phyloP scores from a whole-genome alignment of 179 eudicot species.

The Silene noctiflora region DNA sequence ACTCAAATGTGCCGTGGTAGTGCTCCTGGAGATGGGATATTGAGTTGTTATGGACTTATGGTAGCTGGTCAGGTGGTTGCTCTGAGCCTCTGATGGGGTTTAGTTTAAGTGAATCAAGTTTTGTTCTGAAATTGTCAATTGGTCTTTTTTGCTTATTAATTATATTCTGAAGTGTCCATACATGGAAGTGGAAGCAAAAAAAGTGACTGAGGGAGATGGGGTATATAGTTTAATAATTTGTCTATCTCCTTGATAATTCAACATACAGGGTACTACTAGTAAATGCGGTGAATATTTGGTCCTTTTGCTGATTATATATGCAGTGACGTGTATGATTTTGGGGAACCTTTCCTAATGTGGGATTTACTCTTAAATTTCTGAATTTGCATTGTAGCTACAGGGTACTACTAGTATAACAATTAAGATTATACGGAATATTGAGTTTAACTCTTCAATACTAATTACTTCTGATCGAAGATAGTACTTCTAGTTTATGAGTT shows the following conservation, averaged over 20 bases:
- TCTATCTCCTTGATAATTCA: not conserved
- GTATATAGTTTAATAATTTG: not conserved
- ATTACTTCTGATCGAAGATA: not conserved
- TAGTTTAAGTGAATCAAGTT: not conserved
- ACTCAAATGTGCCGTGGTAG: too few relatives aligned
- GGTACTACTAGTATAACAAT: too few relatives aligned
- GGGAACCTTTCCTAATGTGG: not conserved
- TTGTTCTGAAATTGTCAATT: too few relatives aligned
- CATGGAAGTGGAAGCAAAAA: not conserved
- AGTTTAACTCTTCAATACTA: too few relatives aligned
- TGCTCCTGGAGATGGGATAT: too few relatives aligned
- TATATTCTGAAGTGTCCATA: not conserved
- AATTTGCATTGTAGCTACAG: not conserved
- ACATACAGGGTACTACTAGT: not conserved
- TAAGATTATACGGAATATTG: too few relatives aligned
- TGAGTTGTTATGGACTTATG: too few relatives aligned
- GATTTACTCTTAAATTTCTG: not conserved
- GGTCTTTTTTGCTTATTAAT: not conserved
- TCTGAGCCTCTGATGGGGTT: slow-evolving; percentile 2
- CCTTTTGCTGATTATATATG: not conserved
- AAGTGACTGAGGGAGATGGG: not conserved
- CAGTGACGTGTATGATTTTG: not conserved
- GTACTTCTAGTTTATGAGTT: not conserved
- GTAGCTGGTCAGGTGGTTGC: not conserved
- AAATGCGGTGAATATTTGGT: too few relatives aligned